Evolutionary conservation across 306 rosid species (phyloP).

Genomic region (Sindora glabra): DNA sequence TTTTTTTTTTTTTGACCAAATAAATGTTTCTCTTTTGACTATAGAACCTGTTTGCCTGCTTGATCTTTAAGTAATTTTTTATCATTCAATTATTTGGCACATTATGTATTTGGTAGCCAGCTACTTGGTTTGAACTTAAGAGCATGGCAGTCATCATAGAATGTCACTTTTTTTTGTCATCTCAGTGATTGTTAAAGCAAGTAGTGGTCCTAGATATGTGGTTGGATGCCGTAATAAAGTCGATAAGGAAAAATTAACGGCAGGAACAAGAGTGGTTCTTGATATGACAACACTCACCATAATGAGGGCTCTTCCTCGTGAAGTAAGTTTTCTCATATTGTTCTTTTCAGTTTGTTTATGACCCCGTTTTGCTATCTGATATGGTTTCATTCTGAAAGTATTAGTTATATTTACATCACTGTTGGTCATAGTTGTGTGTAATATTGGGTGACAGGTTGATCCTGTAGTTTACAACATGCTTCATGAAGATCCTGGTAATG

Average conservation of each 20-base stretch:
- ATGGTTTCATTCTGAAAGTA: not conserved
- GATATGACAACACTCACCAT: constrained; percentile 91
- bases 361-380: not conserved
- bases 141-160: no score
- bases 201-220: constrained; percentile 91
- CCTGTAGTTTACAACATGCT: constrained; percentile 93
- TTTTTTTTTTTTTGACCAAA: no score
- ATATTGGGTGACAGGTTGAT: constrained; percentile 66
- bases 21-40: no score
- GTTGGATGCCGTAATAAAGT: constrained; percentile 95
- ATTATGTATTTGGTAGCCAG: no score
- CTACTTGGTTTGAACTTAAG: no score
- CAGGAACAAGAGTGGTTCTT: constrained; percentile 92
- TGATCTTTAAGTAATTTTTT: no score
- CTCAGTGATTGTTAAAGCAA: constrained; percentile 91
- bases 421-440: constrained; percentile 5
- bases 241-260: constrained; percentile 76
- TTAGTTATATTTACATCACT: not conserved
- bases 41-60: no score
- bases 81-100: no score
- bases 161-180: no score
- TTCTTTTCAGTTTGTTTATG: not conserved
- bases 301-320: constrained; percentile 97
- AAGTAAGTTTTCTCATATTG: constrained; percentile 43
- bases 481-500: constrained; percentile 96